Conservation (phyloP, 179 eudicot genomes). For the Sideroxylon spinosum region DNA sequence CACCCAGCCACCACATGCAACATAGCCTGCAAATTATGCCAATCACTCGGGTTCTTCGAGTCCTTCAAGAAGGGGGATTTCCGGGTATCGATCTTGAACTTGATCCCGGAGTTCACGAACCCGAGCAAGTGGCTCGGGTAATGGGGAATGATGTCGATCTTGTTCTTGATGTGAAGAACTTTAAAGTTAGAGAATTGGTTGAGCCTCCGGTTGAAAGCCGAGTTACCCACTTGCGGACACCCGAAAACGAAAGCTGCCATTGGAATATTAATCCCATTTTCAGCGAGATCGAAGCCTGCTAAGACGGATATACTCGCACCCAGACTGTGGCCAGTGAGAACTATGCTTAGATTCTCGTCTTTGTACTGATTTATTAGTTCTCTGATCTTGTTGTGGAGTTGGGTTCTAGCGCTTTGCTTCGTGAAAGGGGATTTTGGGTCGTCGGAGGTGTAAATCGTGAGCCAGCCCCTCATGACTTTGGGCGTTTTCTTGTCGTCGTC, state of each 20-base stretch:
- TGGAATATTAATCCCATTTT: constrained; percentile 56
- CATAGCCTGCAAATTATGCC: constrained; percentile 81
- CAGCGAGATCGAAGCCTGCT: constrained; percentile 60
- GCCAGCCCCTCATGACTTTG: constrained; percentile 77
- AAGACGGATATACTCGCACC: constrained; percentile 63
- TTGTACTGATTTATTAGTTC: constrained; percentile 36
- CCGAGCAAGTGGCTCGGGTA: constrained; percentile 36
- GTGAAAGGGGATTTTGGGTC: constrained; percentile 70
- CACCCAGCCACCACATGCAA: constrained; percentile 68
- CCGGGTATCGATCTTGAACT: constrained; percentile 53
- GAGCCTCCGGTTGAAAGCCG: constrained; percentile 45
- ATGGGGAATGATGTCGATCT: constrained; percentile 19
- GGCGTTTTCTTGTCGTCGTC: constrained; percentile 24
- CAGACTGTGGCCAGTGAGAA: constrained; percentile 62
- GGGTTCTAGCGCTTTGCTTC: constrained; percentile 53
- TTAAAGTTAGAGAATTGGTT: constrained; percentile 41
- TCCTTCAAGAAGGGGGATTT: constrained; percentile 59
- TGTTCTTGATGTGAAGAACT: constrained; percentile 52
- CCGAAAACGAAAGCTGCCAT: constrained; percentile 63
- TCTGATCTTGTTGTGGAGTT: constrained; percentile 46
- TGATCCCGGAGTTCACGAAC: constrained; percentile 45
- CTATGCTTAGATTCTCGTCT: constrained; percentile 51
- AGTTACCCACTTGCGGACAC: constrained; percentile 72
- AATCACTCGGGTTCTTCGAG: constrained; percentile 55
- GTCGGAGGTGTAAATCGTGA: constrained; percentile 57